Base-by-base conservation (phyloP, 78 protist species). In the Dictyostelium firmibasis region DNA sequence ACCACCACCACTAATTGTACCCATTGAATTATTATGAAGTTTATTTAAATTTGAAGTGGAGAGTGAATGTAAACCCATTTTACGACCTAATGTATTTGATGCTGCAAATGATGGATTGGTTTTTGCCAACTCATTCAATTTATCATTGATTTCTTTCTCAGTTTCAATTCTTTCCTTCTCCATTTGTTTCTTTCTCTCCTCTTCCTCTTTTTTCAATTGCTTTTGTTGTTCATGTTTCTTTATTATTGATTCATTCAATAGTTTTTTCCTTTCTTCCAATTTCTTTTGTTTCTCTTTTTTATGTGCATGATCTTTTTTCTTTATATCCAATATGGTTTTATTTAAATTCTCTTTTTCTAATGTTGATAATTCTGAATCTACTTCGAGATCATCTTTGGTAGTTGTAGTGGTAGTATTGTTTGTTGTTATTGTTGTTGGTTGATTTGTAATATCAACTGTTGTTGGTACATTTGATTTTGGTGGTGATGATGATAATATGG, bases 211-310 rank as follows among this genome's bases (percentile, higher is more conserved):
- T 53, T 79, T 88, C 72, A 79, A 20, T 35, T 64, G 75, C 47
- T 79, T 77, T 77, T 77, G 81, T 74, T 29, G 25, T 31, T 88
- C 93, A 43, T 77, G 81, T 44, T 79, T 88, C 86, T 88, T 88
- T 38, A 79, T 31, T 1, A 79, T 25, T 44, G 81, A 79, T 27
- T 88, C 93, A 67, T 77, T 88, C 36, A 79, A 23, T 33, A 88
- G 38, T 67, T 88, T 88, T 78, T 88, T 88, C 70, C 86, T 77
- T 47, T 88, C 86, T 38, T 88, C 86, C 23, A 47, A 11, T 43
- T 74, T 41, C 41, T 79, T 77, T 79, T 88, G 87, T 79, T 88
- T 88, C n/a, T 88, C 93, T 67, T 88, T 88, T 79, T 53, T 77
- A 44, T 88, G 67, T 29, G 85, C 81, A 64, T 77, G 62, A 25